phyloP scores from a whole-genome alignment of 495 filamentous ascomycete species.

The Pyronema omphalodes region DNA sequence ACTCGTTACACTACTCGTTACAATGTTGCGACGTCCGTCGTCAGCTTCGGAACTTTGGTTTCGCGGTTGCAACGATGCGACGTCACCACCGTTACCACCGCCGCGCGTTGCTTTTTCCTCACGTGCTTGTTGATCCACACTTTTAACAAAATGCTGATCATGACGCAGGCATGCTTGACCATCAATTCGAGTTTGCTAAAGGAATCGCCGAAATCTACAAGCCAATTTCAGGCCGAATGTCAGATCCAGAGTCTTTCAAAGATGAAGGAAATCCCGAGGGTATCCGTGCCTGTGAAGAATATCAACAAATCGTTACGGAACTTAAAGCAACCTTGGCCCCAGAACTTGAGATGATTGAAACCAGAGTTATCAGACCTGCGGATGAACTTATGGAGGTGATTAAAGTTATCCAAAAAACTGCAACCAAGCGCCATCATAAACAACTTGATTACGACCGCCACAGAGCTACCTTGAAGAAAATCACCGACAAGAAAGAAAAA shows the following conservation, averaged over 20 bases:
- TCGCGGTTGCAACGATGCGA: no score
- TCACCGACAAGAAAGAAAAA: conserved; percentile 95
- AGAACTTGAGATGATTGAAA: conserved; percentile 95
- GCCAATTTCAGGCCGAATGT: conserved; percentile 87
- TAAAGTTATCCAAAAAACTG: conserved; percentile 80
- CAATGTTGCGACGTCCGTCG: not conserved
- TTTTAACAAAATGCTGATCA: conserved; percentile 10
- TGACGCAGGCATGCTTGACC: conserved; percentile 64
- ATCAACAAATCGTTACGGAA: conserved; percentile 78
- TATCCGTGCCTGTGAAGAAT: conserved; percentile 90
- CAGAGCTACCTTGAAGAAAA: conserved; percentile 65
- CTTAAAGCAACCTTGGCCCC: conserved; percentile 73
- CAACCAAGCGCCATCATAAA: conserved; percentile 86
- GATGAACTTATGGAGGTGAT: conserved; percentile 88
- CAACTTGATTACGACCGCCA: conserved; percentile 90
- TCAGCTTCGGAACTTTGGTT: not conserved
- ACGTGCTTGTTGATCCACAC: not conserved
- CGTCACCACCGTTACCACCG: no score
- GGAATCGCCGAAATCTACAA: conserved; percentile 93
- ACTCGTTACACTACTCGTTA: not conserved
- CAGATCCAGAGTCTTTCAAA: conserved; percentile 69
- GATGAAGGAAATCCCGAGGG: conserved; percentile 82
- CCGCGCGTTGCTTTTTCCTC: no score
- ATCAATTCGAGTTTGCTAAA: conserved; percentile 97
- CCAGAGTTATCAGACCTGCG: conserved; percentile 76